Conservation (phyloP, 2,329 filamentous ascomycete species). For the Talaromyces marneffei region DNA sequence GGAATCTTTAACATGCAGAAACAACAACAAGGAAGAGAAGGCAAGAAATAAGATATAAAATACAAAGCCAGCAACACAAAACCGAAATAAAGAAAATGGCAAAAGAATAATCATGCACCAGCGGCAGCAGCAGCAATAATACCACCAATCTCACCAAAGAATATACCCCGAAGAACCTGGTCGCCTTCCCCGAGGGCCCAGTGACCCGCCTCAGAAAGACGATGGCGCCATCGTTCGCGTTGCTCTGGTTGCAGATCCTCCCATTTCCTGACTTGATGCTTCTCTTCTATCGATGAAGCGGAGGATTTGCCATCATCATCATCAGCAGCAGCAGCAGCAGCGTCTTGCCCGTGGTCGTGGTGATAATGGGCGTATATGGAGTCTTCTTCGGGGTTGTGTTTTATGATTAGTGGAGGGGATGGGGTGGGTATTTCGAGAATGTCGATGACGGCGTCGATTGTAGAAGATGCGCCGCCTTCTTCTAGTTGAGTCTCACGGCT, state of each 20-base stretch:
- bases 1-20: background rate
- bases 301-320: background rate
- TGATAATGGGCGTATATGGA: constrained; percentile 7
- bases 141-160: constrained; percentile 68
- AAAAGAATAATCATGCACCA: background rate
- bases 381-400: constrained; percentile 14
- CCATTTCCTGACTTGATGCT: constrained; percentile 48
- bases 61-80: background rate
- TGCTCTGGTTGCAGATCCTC: constrained; percentile 62
- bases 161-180: constrained; percentile 65
- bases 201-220: constrained; percentile 63
- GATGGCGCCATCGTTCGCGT: constrained; percentile 62
- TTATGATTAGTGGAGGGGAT: constrained; percentile 21
- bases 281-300: constrained; percentile 1
- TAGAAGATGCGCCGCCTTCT: background rate
- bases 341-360: background rate
- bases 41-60: background rate
- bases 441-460: background rate
- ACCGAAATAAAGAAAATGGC: background rate
- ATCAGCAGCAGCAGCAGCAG: too few relatives aligned
- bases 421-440: constrained; percentile 17
- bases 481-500: background rate
- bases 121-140: constrained; percentile 43
- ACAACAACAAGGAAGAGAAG: background rate
- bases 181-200: constrained; percentile 78